These are phyloP conservation scores for Beauveria caledonica DNA, from an alignment of 2,329 filamentous ascomycete genomes.

Conservation along the genomic window DNA sequence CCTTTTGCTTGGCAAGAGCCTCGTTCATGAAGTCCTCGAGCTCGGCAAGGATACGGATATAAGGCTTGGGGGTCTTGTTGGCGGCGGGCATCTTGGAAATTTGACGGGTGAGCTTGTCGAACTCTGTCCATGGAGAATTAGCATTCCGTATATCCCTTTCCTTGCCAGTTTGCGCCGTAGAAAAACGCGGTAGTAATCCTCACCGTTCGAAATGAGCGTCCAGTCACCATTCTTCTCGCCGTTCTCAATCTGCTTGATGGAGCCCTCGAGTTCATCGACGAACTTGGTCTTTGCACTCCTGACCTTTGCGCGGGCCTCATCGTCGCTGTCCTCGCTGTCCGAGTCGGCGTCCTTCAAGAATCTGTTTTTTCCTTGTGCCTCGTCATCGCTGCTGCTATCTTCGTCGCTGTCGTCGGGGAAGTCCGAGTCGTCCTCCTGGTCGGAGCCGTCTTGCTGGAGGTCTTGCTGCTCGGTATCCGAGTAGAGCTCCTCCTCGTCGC, in stretches of 20 bases:
- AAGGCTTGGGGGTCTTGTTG: constrained; percentile 77
- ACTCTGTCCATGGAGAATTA: constrained; percentile 50
- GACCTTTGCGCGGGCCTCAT: constrained; percentile 76
- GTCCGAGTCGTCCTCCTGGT: constrained; percentile 41
- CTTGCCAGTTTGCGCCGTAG: background rate
- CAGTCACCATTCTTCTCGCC: constrained; percentile 96
- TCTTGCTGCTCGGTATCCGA: constrained; percentile 59
- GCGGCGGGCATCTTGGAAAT: constrained; percentile 69
- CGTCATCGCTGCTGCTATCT: constrained; percentile 55
- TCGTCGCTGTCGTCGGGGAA: constrained; percentile 42
- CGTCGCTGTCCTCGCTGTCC: constrained; percentile 79
- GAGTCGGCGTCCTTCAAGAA: constrained; percentile 72
- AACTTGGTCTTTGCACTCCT: constrained; percentile 99
- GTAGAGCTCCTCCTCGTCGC: constrained; percentile 94
- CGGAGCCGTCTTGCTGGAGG: constrained; percentile 49
- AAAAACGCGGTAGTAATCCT: constrained; percentile 21
- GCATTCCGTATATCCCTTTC: constrained; percentile 3
- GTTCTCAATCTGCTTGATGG: constrained; percentile 88
- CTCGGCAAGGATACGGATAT: constrained; percentile 88
- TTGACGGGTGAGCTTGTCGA: constrained; percentile 88
- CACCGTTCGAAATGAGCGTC: constrained; percentile 84
- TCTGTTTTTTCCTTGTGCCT: constrained; percentile 63
- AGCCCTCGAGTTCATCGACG: constrained; percentile 84
- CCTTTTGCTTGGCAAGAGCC: constrained; percentile 90
- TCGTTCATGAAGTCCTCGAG: constrained; percentile 93